These are phyloP conservation scores for Zygotorulaspora florentina DNA, from an alignment of 805 yeast species.

Conservation along the genomic window DNA sequence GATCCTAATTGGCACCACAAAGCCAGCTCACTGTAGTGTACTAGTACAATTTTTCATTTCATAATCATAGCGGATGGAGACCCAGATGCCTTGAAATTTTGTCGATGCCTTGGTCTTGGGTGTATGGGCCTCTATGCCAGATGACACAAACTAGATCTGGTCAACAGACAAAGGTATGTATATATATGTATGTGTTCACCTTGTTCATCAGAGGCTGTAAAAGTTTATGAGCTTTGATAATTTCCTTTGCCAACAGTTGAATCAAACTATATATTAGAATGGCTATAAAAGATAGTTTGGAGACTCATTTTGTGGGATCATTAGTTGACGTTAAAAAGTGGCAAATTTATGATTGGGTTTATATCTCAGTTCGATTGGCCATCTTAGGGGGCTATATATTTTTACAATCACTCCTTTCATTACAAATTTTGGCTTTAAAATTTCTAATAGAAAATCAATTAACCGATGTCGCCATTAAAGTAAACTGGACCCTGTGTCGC, in stretches of 20 bases:
- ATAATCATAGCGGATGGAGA: not conserved
- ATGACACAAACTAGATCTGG: slow-evolving; percentile 5
- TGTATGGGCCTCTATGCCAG: slow-evolving; percentile 6
- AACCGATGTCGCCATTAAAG: not conserved
- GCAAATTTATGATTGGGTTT: slow-evolving; percentile 15
- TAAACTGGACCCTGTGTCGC: slow-evolving; percentile 13
- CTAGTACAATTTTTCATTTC: not conserved
- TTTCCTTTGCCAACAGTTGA: not conserved
- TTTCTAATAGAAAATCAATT: slow-evolving; percentile 9
- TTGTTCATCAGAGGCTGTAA: no score
- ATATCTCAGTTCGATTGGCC: slow-evolving; percentile 4
- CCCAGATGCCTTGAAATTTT: not conserved
- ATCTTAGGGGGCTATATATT: slow-evolving; percentile 10
- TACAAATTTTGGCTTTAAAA: not conserved
- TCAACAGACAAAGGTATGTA: no score
- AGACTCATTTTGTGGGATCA: slow-evolving; percentile 27
- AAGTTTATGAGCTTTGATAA: no score
- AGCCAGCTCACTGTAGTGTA: no score
- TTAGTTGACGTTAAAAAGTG: slow-evolving; percentile 10
- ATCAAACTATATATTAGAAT: not conserved
- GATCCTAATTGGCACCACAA: no score
- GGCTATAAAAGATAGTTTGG: slow-evolving; percentile 15
- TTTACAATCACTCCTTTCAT: slow-evolving; percentile 7
- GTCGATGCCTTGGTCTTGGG: not conserved
- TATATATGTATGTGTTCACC: not conserved